phyloP scores from a whole-genome alignment of 2,329 filamentous ascomycete species.

The Exserohilum rostratum region DNA sequence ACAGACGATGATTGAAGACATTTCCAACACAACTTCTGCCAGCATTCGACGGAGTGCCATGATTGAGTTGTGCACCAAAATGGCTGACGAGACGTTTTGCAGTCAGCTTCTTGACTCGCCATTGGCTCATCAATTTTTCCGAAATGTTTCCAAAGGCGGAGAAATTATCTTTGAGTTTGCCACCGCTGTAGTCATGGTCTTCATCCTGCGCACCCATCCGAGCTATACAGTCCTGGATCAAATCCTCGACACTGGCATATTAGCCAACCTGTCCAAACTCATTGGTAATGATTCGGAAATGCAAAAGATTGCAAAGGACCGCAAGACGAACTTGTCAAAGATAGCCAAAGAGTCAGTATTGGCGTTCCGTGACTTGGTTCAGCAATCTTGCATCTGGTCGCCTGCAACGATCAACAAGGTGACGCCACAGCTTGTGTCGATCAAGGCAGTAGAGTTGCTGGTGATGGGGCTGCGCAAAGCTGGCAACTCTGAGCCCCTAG shows the following conservation, averaged over 20 bases:
- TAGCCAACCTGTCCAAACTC: slow-evolving; percentile 62
- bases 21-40: slow-evolving; percentile 54
- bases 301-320: slow-evolving; percentile 65
- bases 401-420: slow-evolving; percentile 57
- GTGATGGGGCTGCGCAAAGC: slow-evolving; percentile 58
- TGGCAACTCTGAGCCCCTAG: slow-evolving; percentile 57
- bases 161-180: slow-evolving; percentile 63
- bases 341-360: slow-evolving; percentile 63
- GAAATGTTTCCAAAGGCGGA: slow-evolving; percentile 57
- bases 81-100: slow-evolving; percentile 66
- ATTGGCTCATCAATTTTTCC: slow-evolving; percentile 71
- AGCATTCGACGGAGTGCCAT: slow-evolving; percentile 59
- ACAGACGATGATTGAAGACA: slow-evolving; percentile 64
- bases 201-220: slow-evolving; percentile 66
- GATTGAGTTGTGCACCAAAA: slow-evolving; percentile 61
- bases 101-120: slow-evolving; percentile 76
- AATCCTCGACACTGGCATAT: slow-evolving; percentile 61
- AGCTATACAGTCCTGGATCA: slow-evolving; percentile 66
- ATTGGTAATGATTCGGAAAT: slow-evolving; percentile 63
- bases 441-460: slow-evolving; percentile 68
- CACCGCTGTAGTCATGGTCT: slow-evolving; percentile 67
- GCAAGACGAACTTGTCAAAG: slow-evolving; percentile 72
- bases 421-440: slow-evolving; percentile 67
- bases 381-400: slow-evolving; percentile 66
- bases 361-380: slow-evolving; percentile 61